Percentiles rank a stretch among this genome's conserved stretches.
phyloP scores from a whole-genome alignment of 2,329 filamentous ascomycete species.

The Xylaria sp. region DNA sequence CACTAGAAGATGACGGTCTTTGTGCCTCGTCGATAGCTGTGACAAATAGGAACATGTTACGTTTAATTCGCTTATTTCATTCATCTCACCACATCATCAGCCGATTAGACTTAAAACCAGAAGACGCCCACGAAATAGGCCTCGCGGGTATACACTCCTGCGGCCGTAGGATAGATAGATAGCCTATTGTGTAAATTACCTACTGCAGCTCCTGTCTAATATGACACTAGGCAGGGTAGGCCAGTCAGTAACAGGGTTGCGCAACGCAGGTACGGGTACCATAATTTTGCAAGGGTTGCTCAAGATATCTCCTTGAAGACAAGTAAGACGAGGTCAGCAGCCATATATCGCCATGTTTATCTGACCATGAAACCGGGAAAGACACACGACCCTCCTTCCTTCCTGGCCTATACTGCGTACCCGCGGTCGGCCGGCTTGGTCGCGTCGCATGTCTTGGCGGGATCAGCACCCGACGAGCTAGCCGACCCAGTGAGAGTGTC shows the following conservation, averaged over 20 bases:
- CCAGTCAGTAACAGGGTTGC: background rate
- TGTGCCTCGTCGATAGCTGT: background rate
- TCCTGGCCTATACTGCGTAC: background rate
- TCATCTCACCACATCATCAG: background rate
- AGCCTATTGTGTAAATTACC: too few relatives aligned
- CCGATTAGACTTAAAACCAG: background rate
- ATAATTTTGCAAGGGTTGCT: background rate
- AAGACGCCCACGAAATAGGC: background rate
- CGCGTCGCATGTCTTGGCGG: conserved; percentile 24
- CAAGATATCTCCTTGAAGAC: background rate
- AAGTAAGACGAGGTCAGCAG: background rate
- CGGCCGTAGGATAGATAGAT: background rate
- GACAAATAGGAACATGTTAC: background rate
- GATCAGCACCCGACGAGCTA: background rate
- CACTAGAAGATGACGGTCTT: too few relatives aligned
- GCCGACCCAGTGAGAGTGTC: conserved; percentile 2
- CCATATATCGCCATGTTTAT: background rate
- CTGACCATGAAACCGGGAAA: conserved; percentile 14
- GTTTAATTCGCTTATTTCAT: background rate
- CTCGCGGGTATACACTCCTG: background rate
- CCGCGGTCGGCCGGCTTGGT: background rate
- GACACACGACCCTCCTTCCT: background rate
- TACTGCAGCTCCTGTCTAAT: background rate
- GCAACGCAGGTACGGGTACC: conserved; percentile 11
- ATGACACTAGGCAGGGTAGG: background rate